These are phyloP conservation scores for Coemansia sp. DNA, from an alignment of 192 early-diverging fungal genomes.

Conservation along the genomic window DNA sequence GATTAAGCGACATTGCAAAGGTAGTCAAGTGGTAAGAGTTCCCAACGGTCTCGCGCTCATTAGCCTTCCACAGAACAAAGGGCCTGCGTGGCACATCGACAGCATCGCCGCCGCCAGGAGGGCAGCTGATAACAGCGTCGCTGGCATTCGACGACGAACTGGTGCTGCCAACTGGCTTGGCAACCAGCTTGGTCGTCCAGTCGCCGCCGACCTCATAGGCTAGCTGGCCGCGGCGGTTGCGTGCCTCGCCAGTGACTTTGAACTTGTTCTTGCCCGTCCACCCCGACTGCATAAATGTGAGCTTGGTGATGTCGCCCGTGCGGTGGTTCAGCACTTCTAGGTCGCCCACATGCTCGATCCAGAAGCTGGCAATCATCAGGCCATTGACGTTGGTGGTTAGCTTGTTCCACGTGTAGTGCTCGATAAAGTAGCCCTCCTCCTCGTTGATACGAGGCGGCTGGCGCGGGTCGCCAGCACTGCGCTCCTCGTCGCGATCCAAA, in stretches of 20 bases:
- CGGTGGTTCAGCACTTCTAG: slow-evolving; percentile 77
- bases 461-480: slow-evolving; percentile 18
- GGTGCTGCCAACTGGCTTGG: slow-evolving; percentile 27
- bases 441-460: slow-evolving; percentile 44
- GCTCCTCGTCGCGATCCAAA: slow-evolving; percentile 45
- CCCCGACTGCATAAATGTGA: slow-evolving; percentile 77
- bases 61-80: slow-evolving; percentile 64
- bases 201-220: slow-evolving; percentile 66
- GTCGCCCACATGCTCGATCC: slow-evolving; percentile 86
- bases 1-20: slow-evolving; percentile 77
- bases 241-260: slow-evolving; percentile 61
- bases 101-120: slow-evolving; percentile 22
- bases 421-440: slow-evolving; percentile 58
- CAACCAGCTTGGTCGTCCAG: slow-evolving; percentile 68
- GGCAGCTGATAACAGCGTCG: slow-evolving; percentile 20
- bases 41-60: slow-evolving; percentile 49
- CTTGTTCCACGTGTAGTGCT: slow-evolving; percentile 88
- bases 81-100: slow-evolving; percentile 47
- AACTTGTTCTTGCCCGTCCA: slow-evolving; percentile 69
- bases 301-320: slow-evolving; percentile 72
- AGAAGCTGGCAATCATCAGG: slow-evolving; percentile 78
- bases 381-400: slow-evolving; percentile 84
- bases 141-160: not conserved
- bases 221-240: slow-evolving; percentile 49
- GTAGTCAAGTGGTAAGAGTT: slow-evolving; percentile 74